Evolutionary conservation across 208 protist genomes (phyloP), one percentile per base, ranked within the genome.

Genomic region (Leishmania guyanensis): DNA sequence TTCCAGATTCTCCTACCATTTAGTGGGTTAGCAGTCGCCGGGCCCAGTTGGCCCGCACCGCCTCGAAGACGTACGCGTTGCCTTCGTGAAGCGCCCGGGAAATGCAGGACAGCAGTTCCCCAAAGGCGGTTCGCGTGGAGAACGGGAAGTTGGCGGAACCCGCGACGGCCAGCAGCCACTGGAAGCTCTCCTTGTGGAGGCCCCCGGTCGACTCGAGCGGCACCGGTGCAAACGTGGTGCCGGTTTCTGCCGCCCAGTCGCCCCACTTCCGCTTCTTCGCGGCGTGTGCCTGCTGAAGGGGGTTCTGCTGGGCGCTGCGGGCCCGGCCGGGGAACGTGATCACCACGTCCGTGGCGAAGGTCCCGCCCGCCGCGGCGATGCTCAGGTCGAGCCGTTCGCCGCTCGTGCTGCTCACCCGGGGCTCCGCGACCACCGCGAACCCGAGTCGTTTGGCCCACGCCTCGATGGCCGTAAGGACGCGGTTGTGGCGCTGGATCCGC

Each of bases 121-220:
- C 26, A 26, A 84, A 33, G 36, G 86, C 82, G 10, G 80, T 79
- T 22, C 70, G 69, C 33, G 53, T 8, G 43, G 76, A 83, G 75
- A 82, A 89, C 8, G 86, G 83, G 48, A 66, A 70, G n/a, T 39
- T 66, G 3, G 48, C 39, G 1, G 65, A 46, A 0, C 77, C 62
- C 12, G 82, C 75, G 12, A 87, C 72, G 20, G 36, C 65, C 0
- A 56, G 51, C 60, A 87, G 43, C 83, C 83, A 87, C n/a, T 74
- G 62, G n/a, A 83, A 56, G 20, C 80, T 82, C 43, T 81, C 69
- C 20, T 51, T 75, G 56, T 81, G 75, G 16, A 87, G 68, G 8
- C 79, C 51, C 6, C 86, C 86, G 72, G 83, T 89, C 14, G 66
- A 81, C 54, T 84, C 76, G 6, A 87, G 60, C 46, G 86, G 48